Conservation (phyloP, 78 protist species). For the Dictyostelium purpureum region DNA sequence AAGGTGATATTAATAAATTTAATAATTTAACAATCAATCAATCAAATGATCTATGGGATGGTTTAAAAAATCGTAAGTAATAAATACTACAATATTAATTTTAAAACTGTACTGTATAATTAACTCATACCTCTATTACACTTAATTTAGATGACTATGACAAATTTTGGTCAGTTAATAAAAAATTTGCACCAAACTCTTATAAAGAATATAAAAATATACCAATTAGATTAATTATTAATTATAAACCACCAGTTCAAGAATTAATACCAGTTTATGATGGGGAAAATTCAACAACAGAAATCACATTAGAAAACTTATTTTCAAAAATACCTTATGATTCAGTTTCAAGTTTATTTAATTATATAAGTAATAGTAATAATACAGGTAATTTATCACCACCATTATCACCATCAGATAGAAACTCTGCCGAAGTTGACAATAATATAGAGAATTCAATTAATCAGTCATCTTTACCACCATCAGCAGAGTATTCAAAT, state of each 20-base stretch:
- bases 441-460: slow-evolving; percentile 5
- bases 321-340: slow-evolving; percentile 1
- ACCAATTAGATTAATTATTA: slow-evolving; percentile 48
- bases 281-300: slow-evolving; percentile 43
- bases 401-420: background rate
- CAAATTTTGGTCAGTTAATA: slow-evolving; percentile 74
- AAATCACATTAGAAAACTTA: slow-evolving; percentile 11
- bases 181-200: slow-evolving; percentile 6
- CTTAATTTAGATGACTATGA: slow-evolving; percentile 46
- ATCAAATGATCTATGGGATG: slow-evolving; percentile 79
- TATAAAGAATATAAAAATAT: slow-evolving; percentile 52
- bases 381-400: background rate
- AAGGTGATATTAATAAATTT: slow-evolving; percentile 65
- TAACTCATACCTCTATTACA: background rate
- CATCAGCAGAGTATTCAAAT: background rate
- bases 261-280: slow-evolving; percentile 35
- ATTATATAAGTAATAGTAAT: background rate
- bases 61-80: slow-evolving; percentile 61
- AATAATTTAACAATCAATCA: slow-evolving; percentile 68
- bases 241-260: slow-evolving; percentile 56
- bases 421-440: background rate
- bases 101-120: background rate
- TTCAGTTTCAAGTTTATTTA: background rate
- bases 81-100: no score
- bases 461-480: background rate